Evolutionary conservation across 148 eudicot genomes (phyloP), one percentile per base, ranked within the genome.

Genomic region (Vaccinium myrtillus): DNA sequence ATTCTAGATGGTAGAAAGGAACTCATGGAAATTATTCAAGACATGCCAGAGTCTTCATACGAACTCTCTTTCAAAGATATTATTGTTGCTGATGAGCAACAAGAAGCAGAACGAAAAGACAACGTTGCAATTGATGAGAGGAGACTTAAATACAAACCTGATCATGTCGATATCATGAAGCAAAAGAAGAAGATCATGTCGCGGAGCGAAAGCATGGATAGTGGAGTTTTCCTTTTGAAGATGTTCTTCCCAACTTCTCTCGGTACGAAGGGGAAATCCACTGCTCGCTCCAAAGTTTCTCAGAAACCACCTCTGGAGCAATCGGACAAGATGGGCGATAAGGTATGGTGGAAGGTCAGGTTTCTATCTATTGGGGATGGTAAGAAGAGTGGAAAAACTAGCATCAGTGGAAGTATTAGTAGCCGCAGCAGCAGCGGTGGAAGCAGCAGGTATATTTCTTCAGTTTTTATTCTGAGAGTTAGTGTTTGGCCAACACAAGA

Each of bases 41-140:
- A 79, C 75, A 46, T 88, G 85, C 90, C 90, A 0, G 90, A 88
- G 48, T 84, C 88, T 25, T 84, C 85, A 1, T 86, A 84, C 53
- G 90, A 88, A 63, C 87, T 88, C 63, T 88, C 90, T 1, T 51
- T 86, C 3, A 86, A 86, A 84, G 90, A 86, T 84, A 86, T 88
- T 4, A 87, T 88, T 5, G 85, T 86, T 5, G 88, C 84, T 5
- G 85, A 77, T 71, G 85, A 78, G 51, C 53, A 78, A 13, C 76
- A 19, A 13, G 75, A 81, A 8, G 78, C 61, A 46, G 82, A 43
- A 11, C 82, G 46, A 50, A 69, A 83, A 21, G 65, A 67, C 39
- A 21, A 67, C 27, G 39, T 21, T 21, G 19, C 6, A 18, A 21
- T 18, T 53, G 78, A 11, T 19, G 50, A 30, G 6, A 19, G 50